Conservation (phyloP, 2,329 filamentous ascomycete species). For the Cytospora leucostoma region DNA sequence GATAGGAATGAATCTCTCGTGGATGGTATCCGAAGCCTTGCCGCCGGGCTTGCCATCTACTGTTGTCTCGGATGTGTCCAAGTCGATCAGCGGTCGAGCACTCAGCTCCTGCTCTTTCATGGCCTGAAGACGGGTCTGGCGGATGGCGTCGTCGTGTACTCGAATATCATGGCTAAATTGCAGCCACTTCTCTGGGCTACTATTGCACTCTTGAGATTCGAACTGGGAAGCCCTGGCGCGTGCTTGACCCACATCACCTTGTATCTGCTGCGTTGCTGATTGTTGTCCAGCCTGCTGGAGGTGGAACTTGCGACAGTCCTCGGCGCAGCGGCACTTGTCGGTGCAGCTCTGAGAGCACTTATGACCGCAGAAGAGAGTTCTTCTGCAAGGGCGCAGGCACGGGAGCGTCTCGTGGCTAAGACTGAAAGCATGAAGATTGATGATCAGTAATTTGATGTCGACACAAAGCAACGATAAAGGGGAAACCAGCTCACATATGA, state of each 20-base stretch:
- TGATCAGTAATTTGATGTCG: not conserved
- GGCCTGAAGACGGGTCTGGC: not conserved
- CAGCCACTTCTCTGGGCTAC: slow-evolving; percentile 6
- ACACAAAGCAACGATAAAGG: not conserved
- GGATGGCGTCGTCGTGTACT: slow-evolving; percentile 11
- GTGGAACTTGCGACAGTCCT: slow-evolving; percentile 12
- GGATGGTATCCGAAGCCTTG: not conserved
- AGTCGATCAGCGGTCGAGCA: not conserved
- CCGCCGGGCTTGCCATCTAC: not conserved
- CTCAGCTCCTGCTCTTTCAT: not conserved
- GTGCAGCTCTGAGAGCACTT: slow-evolving; percentile 32
- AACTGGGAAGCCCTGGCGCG: not conserved
- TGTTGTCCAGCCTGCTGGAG: not conserved
- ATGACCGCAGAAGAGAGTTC: slow-evolving; percentile 31
- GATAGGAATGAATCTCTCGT: slow-evolving; percentile 12
- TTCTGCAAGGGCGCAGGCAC: slow-evolving; percentile 30
- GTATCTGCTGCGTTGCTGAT: not conserved
- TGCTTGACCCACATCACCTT: not conserved
- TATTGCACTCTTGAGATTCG: not conserved
- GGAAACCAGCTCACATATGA: slow-evolving; percentile 48
- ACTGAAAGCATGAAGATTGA: slow-evolving; percentile 15
- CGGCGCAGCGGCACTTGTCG: slow-evolving; percentile 20
- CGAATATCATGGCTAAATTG: slow-evolving; percentile 4
- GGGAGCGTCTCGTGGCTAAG: slow-evolving; percentile 29
- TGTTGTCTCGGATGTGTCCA: not conserved